Conservation (phyloP, 1,284 basidiomycete genomes). For the Inonotus obliquus region DNA sequence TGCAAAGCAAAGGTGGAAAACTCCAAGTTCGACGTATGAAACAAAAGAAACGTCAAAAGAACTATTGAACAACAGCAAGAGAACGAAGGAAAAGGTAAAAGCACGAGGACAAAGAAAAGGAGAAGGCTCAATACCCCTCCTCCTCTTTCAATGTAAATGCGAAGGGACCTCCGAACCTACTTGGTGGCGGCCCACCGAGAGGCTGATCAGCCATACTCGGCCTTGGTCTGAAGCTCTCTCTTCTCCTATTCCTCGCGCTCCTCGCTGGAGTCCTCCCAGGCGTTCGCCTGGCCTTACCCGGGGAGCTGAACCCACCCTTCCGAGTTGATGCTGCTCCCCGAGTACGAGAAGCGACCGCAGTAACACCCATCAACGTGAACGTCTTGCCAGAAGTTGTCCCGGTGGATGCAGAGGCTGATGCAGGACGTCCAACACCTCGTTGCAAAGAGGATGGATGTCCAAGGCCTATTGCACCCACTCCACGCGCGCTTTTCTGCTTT, state of each 20-base stretch:
- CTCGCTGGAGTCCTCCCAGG: slow-evolving; percentile 21
- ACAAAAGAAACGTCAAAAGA: not conserved
- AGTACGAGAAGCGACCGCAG: not conserved
- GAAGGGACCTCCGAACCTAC: slow-evolving; percentile 16
- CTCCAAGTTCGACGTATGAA: not conserved
- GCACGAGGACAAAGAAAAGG: not conserved
- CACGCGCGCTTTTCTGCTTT: not conserved
- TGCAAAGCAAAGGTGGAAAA: not conserved
- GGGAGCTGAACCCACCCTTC: not conserved
- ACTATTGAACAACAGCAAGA: not conserved
- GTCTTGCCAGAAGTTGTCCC: not conserved
- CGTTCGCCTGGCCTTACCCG: not conserved
- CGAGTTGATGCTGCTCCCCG: not conserved
- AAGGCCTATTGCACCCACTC: slow-evolving; percentile 4
- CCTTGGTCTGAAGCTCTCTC: slow-evolving; percentile 76
- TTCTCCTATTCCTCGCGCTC: slow-evolving; percentile 19
- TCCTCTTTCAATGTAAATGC: slow-evolving; percentile 33
- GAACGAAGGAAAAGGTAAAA: not conserved
- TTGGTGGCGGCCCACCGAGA: slow-evolving; percentile 26
- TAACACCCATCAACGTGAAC: not conserved
- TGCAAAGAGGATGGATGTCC: slow-evolving; percentile 2
- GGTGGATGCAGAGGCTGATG: slow-evolving; percentile 4
- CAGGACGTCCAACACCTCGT: not conserved
- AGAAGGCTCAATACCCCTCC: slow-evolving; percentile 27
- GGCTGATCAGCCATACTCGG: slow-evolving; percentile 44